Evolutionary conservation across 176 grass and related monocot genomes (phyloP), one percentile per base, ranked within the genome.

Genomic region (Leersia perrieri): DNA sequence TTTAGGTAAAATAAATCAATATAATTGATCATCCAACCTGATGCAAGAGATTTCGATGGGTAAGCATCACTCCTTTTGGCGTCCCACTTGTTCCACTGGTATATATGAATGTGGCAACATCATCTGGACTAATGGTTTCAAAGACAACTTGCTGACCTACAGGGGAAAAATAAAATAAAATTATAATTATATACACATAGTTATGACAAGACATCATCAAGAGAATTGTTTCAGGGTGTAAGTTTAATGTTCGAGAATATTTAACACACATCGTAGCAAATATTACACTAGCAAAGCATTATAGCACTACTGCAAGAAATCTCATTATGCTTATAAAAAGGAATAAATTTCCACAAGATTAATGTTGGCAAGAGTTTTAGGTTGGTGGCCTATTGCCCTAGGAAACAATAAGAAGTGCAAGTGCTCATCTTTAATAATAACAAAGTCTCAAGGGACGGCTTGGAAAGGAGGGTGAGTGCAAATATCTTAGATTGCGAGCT

Each of bases 41-140:
- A 83, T 98, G 95, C 78, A 98, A 86, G 35, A 98, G 88, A 85
- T 98, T 98, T 85, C 35, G 61, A 78, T 98, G 95, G 33, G 95
- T 98, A 40, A 98, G 88, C 92, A 98, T 93, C 33, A 98, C 95
- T 26, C 90, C 95, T 84, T 98, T 98, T 70, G 95, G 95, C 38
- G 55, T 89, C 55, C 92, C 95, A 82, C 92, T 86, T 63, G 95
- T 98, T 83, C 95, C 95, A 76, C 95, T 98, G 64, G 95, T 98
- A 87, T 98, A 98, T 80, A 98, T 98, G 62, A 98, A 71, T 60
- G 95, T 89, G 16, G 95, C 95, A 81, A 98, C 86, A 81, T 98
- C 95, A 67, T 95, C 92, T 66, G 88, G 78, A 69, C 12, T 82
- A 76, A 98, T 98, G 68, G 80, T 47, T 87, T 98, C 88, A 14